Base-by-base conservation (phyloP, 768 basidiomycete genomes). In the Agrocybe pediades region DNA sequence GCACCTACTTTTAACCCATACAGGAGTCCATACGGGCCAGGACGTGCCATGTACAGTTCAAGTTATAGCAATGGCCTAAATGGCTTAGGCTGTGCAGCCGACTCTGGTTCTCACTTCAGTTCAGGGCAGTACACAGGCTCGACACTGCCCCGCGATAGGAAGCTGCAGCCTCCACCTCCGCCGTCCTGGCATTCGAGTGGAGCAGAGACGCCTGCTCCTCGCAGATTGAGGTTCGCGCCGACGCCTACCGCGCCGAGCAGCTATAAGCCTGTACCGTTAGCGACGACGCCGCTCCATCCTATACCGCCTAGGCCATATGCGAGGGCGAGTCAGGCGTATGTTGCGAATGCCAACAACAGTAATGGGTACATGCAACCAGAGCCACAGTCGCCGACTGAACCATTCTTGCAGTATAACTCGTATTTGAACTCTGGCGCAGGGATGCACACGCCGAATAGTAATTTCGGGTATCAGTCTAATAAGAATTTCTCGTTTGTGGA, bases 401-500 rank as follows among this genome's bases (percentile, higher is more conserved):
- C 33, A 36, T n/a, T 8, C 30, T 17, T 23, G 24, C 44, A 24
- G 7, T 30, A 15, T 13, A 26, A 41, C n/a, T 20, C 27, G 15
- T 26, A 44, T 43, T 15, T 8, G 9, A 9, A 26, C 1, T 20
- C 20, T 48, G 24, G 27, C 7, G 36, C 2, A 26, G 4, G 42
- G 30, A 25, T 19, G 33, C 5, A 13, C 36, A 13, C 27, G 33
- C 15, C 23, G 33, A 25, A 41, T 29, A 40, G 25, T 51, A 39
- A 51, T 36, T 13, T 47, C 36, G 17, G 26, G 39, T 13, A 47
- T 21, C 21, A 41, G 25, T 30, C 53, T 2, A 46, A 41, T 24
- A 56, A 20, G 25, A 57, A 51, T 21, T 66, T 59, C 33, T 61
- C 59, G 47, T 62, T 64, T 26, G 0, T 39, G 2, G 65, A 66